phyloP scores from a whole-genome alignment of 352 stramenopile genomes.

The Phytophthora idaei region DNA sequence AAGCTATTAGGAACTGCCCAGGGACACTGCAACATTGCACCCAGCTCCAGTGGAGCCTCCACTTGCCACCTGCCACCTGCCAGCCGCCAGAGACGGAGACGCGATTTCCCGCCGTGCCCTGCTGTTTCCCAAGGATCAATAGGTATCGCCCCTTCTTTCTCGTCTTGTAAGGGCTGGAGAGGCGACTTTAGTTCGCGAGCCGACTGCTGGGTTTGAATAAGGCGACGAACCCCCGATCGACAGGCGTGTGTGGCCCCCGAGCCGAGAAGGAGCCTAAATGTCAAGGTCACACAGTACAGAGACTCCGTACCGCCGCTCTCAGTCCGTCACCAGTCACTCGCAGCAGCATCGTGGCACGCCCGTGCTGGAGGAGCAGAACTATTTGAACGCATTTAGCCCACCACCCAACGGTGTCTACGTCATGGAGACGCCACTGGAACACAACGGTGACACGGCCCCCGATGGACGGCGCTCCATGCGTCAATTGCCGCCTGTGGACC shows the following conservation, averaged over 20 bases:
- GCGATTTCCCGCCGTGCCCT: constrained; percentile 18
- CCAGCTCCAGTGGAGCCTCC: neutral
- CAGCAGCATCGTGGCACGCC: constrained; percentile 65
- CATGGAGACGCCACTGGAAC: constrained; percentile 62
- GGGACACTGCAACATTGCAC: constrained; percentile 6
- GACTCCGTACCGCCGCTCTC: constrained; percentile 36
- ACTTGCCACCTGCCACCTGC: neutral
- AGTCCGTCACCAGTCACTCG: constrained; percentile 40
- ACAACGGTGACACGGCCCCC: constrained; percentile 28
- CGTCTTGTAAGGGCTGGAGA: constrained; percentile 15
- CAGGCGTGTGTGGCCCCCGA: constrained; percentile 8
- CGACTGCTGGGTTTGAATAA: constrained; percentile 32
- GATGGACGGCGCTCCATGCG: constrained; percentile 45
- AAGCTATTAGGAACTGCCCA: neutral
- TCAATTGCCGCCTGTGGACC: constrained; percentile 42
- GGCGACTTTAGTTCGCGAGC: constrained; percentile 21
- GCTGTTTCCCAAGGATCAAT: constrained; percentile 28
- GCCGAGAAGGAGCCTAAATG: constrained; percentile 24
- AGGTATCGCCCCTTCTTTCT: constrained; percentile 37
- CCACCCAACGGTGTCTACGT: constrained; percentile 67
- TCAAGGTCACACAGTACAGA: constrained; percentile 37
- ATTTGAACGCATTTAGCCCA: constrained; percentile 58
- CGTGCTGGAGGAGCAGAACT: constrained; percentile 77
- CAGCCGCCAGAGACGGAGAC: constrained; percentile 19
- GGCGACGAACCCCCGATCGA: constrained; percentile 20